Evolutionary conservation across 2,329 filamentous ascomycete genomes (phyloP).

Genomic region (Colletotrichum zoysiae): DNA sequence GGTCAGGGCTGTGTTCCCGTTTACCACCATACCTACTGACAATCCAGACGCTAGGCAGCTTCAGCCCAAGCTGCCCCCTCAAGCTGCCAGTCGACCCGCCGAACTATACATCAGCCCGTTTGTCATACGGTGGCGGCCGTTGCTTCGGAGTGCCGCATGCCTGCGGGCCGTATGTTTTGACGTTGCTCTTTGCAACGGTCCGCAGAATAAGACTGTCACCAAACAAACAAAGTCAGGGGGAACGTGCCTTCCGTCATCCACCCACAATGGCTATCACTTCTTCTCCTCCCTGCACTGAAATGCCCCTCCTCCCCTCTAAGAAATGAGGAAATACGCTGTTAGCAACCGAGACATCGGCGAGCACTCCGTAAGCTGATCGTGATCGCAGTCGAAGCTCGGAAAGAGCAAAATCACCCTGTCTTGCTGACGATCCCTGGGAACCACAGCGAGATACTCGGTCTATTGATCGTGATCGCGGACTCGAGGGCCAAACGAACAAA

Average conservation of each 20-base stretch:
- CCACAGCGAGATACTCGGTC: not conserved
- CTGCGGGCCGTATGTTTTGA: conserved; percentile 5
- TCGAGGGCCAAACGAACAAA: not conserved
- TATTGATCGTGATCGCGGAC: no score
- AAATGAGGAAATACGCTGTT: not conserved
- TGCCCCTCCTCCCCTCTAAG: not conserved
- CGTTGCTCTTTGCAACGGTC: conserved; percentile 5
- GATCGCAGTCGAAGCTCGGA: conserved; percentile 4
- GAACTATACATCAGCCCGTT: conserved; percentile 24
- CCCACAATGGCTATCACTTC: not conserved
- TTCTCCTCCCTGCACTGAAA: conserved; percentile 12
- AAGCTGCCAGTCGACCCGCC: conserved; percentile 22
- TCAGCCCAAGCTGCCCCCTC: conserved; percentile 6
- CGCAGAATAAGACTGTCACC: conserved; percentile 33
- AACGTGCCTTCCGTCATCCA: conserved; percentile 37
- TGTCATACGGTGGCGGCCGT: conserved; percentile 33
- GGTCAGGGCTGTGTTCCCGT: conserved; percentile 20
- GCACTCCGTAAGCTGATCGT: conserved; percentile 21
- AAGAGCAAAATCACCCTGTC: not conserved
- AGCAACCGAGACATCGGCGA: not conserved
- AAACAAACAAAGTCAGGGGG: conserved; percentile 37
- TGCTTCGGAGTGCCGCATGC: conserved; percentile 37
- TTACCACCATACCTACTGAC: conserved; percentile 6
- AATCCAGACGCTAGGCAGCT: conserved; percentile 10
- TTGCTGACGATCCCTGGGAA: not conserved